phyloP scores from a whole-genome alignment of 2,329 filamentous ascomycete species.

The Colletotrichum lindemuthianum region DNA sequence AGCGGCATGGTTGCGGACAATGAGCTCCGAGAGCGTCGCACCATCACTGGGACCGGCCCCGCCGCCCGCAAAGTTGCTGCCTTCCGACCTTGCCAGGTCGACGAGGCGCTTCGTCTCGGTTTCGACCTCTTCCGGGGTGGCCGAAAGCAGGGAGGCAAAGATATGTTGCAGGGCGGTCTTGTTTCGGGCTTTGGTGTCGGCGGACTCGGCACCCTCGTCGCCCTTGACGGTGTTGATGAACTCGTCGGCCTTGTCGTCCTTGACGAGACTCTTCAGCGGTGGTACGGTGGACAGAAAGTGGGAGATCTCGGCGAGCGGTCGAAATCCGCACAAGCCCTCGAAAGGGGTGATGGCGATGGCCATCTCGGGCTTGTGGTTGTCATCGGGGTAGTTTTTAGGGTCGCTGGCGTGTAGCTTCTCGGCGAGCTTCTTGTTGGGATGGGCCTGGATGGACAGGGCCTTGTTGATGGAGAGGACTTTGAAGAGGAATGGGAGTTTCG shows the following conservation, averaged over 20 bases:
- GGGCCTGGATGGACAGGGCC: slow-evolving; percentile 95
- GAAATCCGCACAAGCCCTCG: slow-evolving; percentile 95
- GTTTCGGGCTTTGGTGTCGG: slow-evolving; percentile 79
- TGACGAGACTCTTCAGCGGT: slow-evolving; percentile 73
- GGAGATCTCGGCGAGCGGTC: slow-evolving; percentile 84
- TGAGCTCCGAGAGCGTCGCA: slow-evolving; percentile 78
- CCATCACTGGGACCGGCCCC: slow-evolving; percentile 76
- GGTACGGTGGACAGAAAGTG: slow-evolving; percentile 76
- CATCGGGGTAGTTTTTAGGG: slow-evolving; percentile 95
- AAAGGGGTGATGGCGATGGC: slow-evolving; percentile 97
- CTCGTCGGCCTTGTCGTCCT: slow-evolving; percentile 67
- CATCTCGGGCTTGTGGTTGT: slow-evolving; percentile 99
- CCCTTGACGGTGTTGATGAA: slow-evolving; percentile 62
- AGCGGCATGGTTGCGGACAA: slow-evolving; percentile 79
- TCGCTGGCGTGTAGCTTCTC: slow-evolving; percentile 88
- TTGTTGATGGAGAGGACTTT: slow-evolving; percentile 97
- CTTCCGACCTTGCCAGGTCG: slow-evolving; percentile 73
- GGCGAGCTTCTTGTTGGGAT: slow-evolving; percentile 92
- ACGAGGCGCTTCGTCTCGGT: slow-evolving; percentile 76
- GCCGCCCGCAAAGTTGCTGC: slow-evolving; percentile 74
- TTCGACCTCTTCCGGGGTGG: slow-evolving; percentile 68
- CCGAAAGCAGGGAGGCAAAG: slow-evolving; percentile 85
- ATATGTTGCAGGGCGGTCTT: slow-evolving; percentile 80
- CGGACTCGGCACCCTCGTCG: slow-evolving; percentile 53
- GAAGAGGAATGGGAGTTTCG: slow-evolving; percentile 94